Percentiles rank a stretch among this genome's conserved stretches.
phyloP scores from a whole-genome alignment of 192 early-diverging fungal species.

The Rhizophagus prolifer region DNA sequence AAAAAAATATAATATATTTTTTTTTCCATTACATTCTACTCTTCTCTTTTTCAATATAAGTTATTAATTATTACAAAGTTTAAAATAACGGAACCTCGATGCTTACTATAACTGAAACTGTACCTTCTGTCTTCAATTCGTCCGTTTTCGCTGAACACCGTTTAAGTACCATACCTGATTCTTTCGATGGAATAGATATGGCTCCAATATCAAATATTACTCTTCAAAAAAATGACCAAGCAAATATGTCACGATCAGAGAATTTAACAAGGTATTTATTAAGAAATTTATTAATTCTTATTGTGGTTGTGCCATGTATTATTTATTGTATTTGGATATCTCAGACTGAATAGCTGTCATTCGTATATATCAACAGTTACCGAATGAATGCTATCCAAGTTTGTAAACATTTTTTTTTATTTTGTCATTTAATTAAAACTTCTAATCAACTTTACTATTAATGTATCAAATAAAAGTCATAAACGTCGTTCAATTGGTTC shows the following conservation, averaged over 20 bases:
- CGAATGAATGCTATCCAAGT: conserved; percentile 1
- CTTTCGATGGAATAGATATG: background rate
- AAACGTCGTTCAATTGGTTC: background rate
- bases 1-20: too few relatives aligned
- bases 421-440: background rate
- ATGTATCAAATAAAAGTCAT: background rate
- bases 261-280: conserved; percentile 10
- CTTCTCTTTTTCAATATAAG: too few relatives aligned
- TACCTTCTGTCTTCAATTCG: background rate
- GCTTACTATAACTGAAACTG: conserved; percentile 1
- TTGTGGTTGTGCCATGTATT: background rate
- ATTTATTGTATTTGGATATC: background rate
- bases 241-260: background rate
- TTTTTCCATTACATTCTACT: too few relatives aligned
- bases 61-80: background rate
- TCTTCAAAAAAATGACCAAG: background rate
- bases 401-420: background rate
- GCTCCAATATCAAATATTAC: background rate
- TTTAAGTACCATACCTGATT: background rate
- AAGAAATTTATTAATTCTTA: background rate
- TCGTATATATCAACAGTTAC: background rate
- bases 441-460: background rate
- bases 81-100: background rate
- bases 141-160: background rate
- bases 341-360: conserved; percentile 8